Base-by-base conservation (phyloP, 306 rosid species). In the Dicorynia guianensis region DNA sequence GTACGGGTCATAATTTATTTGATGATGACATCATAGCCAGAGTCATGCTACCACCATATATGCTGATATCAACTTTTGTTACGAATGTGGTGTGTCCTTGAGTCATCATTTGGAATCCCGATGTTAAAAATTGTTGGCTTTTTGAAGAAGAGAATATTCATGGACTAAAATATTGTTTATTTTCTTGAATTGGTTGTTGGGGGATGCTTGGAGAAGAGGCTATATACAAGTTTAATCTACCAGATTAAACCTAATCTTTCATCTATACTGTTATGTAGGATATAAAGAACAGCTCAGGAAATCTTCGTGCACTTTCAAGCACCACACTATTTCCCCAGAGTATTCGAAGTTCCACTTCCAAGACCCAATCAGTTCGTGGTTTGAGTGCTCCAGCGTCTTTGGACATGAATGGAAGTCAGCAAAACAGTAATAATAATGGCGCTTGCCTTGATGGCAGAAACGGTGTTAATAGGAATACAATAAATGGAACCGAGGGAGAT, bases 281-380 rank as follows among this genome's bases (percentile, higher is more conserved):
- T 76, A 95, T 95, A 85, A 90, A 87, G 86, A 92, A 80, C 65
- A 74, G 96, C 72, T 74, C 91, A 5, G 97, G 93, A 69, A 92
- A 83, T 53, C 50, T 40, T 40, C 96, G 99, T 17, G 81, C 92
- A 49, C 86, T 93, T 56, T 86, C 99, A 20, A 89, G 86, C 81
- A 87, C 94, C 62, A 88, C 97, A 48, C 91, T 90, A 46, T 95
- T 92, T 71, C 99, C 99, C 47, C 99, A 95, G 72, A 95, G 97
- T 82, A 79, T 95, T 38, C 82, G 97, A 72, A 72, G 80, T 17
- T 84, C 92, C 75, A 62, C 84, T 53, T 76, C 90, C 17, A 92
- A 84, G 85, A 72, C 72, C 69, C 97, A 91, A 49, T 79, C 93
- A 54, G 69, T 71, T 40, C 89, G 92, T 3, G 66, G 80, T 18